Conservation (phyloP, 2,329 filamentous ascomycete species). For the Penicillium aurantiogriseum region DNA sequence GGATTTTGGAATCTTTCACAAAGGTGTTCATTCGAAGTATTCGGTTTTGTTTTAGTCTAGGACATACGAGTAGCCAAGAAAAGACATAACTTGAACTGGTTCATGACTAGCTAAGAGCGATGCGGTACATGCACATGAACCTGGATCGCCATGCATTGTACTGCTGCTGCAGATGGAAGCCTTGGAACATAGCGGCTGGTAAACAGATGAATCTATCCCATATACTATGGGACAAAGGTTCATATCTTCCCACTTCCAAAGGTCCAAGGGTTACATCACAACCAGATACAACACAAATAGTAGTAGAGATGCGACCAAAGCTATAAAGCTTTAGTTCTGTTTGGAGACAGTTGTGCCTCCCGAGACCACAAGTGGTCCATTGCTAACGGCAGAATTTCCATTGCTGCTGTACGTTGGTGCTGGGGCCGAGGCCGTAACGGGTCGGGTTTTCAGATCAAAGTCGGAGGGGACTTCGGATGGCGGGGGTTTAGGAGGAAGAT, state of each 20-base stretch:
- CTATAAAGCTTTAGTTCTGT: slow-evolving; percentile 20
- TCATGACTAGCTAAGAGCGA: slow-evolving; percentile 11
- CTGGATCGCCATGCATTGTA: slow-evolving; percentile 10
- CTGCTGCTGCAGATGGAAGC: slow-evolving; percentile 10
- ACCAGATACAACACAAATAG: neutral
- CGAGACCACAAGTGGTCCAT: slow-evolving; percentile 42
- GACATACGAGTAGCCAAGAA: neutral
- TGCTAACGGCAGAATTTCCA: slow-evolving; percentile 24
- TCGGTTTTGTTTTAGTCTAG: neutral
- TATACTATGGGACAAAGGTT: neutral
- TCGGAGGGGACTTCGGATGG: slow-evolving; percentile 46
- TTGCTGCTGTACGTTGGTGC: slow-evolving; percentile 25
- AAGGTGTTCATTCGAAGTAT: neutral
- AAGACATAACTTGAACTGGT: slow-evolving; percentile 2
- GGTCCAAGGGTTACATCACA: neutral
- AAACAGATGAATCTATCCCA: neutral
- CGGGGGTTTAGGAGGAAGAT: slow-evolving; percentile 52
- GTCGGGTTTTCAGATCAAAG: slow-evolving; percentile 41
- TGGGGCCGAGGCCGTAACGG: slow-evolving; percentile 19
- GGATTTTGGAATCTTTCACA: too few species aligned
- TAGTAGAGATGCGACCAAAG: neutral
- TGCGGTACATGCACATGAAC: neutral
- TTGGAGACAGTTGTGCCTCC: slow-evolving; percentile 33
- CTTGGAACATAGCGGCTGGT: neutral
- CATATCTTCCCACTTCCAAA: neutral